Conservation (phyloP, 768 basidiomycete species). For the Wakefieldia striispora region DNA sequence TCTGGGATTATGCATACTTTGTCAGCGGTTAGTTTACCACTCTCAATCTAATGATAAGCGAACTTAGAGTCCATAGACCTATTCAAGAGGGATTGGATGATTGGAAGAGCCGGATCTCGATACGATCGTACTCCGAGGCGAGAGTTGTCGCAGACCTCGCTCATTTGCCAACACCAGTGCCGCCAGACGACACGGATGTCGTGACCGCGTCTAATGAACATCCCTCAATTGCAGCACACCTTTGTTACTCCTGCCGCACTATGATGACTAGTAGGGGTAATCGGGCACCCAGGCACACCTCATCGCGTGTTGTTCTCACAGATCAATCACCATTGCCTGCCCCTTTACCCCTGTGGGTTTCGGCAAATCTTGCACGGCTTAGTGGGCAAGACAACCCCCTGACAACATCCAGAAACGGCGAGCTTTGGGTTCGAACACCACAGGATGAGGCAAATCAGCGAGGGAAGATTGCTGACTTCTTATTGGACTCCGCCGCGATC, state of each 20-base stretch:
- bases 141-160: constrained; percentile 15
- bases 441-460: constrained; percentile 38
- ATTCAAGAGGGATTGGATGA: constrained; percentile 61
- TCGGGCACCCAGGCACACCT: constrained; percentile 32
- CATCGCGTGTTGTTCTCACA: background rate
- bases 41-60: background rate
- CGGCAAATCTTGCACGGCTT: constrained; percentile 1
- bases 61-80: constrained; percentile 42
- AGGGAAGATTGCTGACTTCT: constrained; percentile 37
- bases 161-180: constrained; percentile 3
- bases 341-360: constrained; percentile 35
- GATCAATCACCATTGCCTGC: constrained; percentile 14
- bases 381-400: constrained; percentile 1
- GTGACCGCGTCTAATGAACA: background rate
- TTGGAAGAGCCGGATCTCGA: constrained; percentile 76
- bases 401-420: constrained; percentile 11
- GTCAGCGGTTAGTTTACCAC: constrained; percentile 51
- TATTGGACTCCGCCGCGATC: constrained; percentile 27
- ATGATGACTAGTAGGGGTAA: constrained; percentile 57
- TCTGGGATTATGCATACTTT: constrained; percentile 53
- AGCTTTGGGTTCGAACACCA: constrained; percentile 32
- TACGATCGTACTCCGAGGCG: constrained; percentile 45
- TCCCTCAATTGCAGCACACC: constrained; percentile 35
- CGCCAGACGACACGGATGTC: background rate
- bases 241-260: constrained; percentile 66